phyloP scores from a whole-genome alignment of 768 basidiomycete genomes.

The Dentipellis sp. region DNA sequence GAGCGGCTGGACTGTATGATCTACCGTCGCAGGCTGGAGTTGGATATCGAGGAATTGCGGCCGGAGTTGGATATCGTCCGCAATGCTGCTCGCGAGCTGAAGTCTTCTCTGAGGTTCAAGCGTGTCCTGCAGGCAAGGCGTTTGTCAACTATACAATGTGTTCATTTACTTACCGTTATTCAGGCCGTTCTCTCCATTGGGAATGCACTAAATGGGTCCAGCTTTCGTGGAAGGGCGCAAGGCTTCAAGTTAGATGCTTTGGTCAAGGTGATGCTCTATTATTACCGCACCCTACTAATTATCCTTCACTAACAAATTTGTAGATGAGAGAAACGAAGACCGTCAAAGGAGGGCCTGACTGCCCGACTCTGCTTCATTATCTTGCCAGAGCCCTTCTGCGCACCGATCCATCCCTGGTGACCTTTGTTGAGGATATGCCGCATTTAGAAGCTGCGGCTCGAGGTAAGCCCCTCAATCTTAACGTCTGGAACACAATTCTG shows the following conservation, averaged over 20 bases:
- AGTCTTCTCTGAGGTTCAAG: conserved; percentile 55
- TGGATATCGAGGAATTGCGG: conserved; percentile 76
- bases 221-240: conserved; percentile 72
- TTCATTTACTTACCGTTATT: background rate
- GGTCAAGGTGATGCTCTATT: conserved; percentile 49
- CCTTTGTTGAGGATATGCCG: conserved; percentile 75
- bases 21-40: conserved; percentile 71
- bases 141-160: background rate
- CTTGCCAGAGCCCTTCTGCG: conserved; percentile 67
- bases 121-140: conserved; percentile 52
- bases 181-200: conserved; percentile 72
- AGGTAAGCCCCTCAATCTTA: conserved; percentile 31
- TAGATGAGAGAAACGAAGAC: conserved; percentile 84
- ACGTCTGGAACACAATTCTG: background rate
- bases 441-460: conserved; percentile 78
- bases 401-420: conserved; percentile 52
- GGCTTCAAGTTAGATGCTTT: conserved; percentile 83
- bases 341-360: conserved; percentile 52
- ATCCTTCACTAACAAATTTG: background rate
- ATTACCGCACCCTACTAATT: background rate
- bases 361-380: conserved; percentile 88
- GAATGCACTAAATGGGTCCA: conserved; percentile 74
- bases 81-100: conserved; percentile 62
- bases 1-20: conserved; percentile 77
- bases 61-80: conserved; percentile 72